Base-by-base conservation (phyloP, 2,329 filamentous ascomycete species). In the Aspergillus caelatus region DNA sequence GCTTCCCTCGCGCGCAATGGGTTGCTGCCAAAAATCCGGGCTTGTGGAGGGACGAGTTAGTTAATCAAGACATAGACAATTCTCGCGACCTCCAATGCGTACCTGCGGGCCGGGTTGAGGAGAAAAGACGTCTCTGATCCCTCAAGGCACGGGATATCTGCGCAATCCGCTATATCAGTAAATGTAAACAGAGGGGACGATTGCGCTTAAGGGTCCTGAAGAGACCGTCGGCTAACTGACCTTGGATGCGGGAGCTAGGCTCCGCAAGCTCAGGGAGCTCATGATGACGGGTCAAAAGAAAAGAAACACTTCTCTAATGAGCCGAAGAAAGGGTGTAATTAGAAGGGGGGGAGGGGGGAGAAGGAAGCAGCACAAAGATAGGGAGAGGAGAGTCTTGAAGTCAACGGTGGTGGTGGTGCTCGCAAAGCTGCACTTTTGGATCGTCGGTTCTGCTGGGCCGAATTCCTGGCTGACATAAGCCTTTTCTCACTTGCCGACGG, bases 1-100 rank as follows among this genome's bases (percentile, higher is more conserved):
- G 94, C 94, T 84, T 97, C 94, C 85, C 96, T 97, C 62, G 94
- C 95, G 79, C 93, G 90, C 70, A 98, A 86, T 70, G 92, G 92
- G 72, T 89, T 88, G 81, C 91, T 94, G 73, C 91, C 89, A 79
- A 96, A 91, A 78, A 98, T 92, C 79, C 91, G 89, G 75, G 93
- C 92, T 93, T 73, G 66, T 64, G 71, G 67, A 67, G 68, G 61
- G 62, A 67, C 55, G 55, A 53, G 68, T 74, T 72, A 74, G 71
- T 67, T 60, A 54, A 67, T 46, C 58, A 60, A 52, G 53, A 53
- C 64, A 28, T 62, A 63, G 60, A 64, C 55, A 41, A 62, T 59
- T 41, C 34, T 61, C 78, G 57, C 30, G 34, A 53, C 26, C 10
- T 60, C 60, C 65, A 70, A 72, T 72, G 71, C 88, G 75, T 88